Conservation (phyloP, 305 asterid species). For the Plantago coronopus region DNA sequence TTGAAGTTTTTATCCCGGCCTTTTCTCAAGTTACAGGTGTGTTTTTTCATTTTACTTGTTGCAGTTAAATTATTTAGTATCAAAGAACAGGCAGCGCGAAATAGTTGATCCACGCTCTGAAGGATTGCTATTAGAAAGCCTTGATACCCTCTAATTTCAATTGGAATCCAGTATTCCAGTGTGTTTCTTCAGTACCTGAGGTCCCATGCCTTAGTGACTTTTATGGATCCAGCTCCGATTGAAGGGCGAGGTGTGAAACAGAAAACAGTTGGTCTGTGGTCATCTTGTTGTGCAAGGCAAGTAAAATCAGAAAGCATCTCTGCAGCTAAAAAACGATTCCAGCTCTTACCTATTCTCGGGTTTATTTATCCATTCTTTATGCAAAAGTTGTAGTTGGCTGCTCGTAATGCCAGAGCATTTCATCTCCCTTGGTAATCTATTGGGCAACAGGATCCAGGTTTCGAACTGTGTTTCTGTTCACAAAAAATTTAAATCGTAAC, state of each 20-base stretch:
- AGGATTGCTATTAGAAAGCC: conserved; percentile 66
- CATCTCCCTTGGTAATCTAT: conserved; percentile 22
- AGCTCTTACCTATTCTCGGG: conserved; percentile 21
- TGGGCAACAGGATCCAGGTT: conserved; percentile 23
- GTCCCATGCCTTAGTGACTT: conserved; percentile 95
- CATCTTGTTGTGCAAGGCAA: conserved; percentile 28
- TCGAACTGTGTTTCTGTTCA: no score
- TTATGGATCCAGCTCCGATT: conserved; percentile 77
- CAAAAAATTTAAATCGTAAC: no score
- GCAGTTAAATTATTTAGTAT: conserved; percentile 36
- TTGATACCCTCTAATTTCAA: conserved; percentile 65
- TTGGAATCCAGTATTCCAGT: conserved; percentile 74
- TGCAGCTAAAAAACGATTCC: conserved; percentile 24
- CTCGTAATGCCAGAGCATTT: conserved; percentile 25
- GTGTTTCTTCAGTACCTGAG: conserved; percentile 83
- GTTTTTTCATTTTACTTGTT: conserved; percentile 8
- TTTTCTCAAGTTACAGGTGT: no score
- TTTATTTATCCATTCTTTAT: conserved; percentile 42
- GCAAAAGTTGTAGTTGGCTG: conserved; percentile 31
- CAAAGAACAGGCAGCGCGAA: conserved; percentile 47
- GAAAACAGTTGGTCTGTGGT: conserved; percentile 23
- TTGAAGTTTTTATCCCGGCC: no score
- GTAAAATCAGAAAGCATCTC: conserved; percentile 29
- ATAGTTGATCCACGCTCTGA: conserved; percentile 71
- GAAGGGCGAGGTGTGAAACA: conserved; percentile 27